A percentile compares a stretch with the other conserved stretches of the same genome.
phyloP scores from a whole-genome alignment of 495 filamentous ascomycete genomes.

The Penicillium pancosmium region DNA sequence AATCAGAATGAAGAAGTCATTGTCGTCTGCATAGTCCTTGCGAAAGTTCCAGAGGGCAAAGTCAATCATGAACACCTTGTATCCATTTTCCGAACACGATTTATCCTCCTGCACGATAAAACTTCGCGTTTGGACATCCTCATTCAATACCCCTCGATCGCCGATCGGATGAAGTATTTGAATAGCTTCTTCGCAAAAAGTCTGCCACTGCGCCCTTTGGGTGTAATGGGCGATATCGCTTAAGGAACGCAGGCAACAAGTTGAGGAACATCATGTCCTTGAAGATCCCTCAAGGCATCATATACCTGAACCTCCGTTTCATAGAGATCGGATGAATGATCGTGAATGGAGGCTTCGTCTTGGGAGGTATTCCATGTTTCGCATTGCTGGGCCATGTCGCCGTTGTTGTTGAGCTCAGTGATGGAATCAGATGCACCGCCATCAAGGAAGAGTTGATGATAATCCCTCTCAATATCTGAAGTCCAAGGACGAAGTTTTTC shows the following conservation, averaged over 20 bases:
- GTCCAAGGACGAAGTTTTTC: too few relatives aligned
- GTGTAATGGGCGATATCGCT: constrained; percentile 20
- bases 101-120: constrained; percentile 28
- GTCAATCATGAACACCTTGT: constrained; percentile 34
- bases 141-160: constrained; percentile 30
- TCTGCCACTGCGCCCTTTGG: constrained; percentile 24
- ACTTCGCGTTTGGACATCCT: constrained; percentile 29
- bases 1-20: constrained; percentile 5
- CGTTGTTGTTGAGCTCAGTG: neutral
- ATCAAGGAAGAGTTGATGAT: neutral
- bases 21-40: constrained; percentile 19
- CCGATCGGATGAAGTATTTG: constrained; percentile 20
- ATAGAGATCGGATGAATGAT: constrained; percentile 16
- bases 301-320: constrained; percentile 23
- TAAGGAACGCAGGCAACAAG: constrained; percentile 21
- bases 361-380: constrained; percentile 24
- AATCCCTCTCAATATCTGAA: too few relatives aligned
- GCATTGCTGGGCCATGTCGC: constrained; percentile 1
- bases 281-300: constrained; percentile 18
- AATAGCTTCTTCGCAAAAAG: constrained; percentile 31
- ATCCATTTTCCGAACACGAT: neutral
- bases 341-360: constrained; percentile 24
- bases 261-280: constrained; percentile 23
- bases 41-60: constrained; percentile 33
- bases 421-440: neutral